These are phyloP conservation scores for Phaeosphaeriaceae sp. DNA, from an alignment of 2,329 filamentous ascomycete species.

Conservation along the genomic window DNA sequence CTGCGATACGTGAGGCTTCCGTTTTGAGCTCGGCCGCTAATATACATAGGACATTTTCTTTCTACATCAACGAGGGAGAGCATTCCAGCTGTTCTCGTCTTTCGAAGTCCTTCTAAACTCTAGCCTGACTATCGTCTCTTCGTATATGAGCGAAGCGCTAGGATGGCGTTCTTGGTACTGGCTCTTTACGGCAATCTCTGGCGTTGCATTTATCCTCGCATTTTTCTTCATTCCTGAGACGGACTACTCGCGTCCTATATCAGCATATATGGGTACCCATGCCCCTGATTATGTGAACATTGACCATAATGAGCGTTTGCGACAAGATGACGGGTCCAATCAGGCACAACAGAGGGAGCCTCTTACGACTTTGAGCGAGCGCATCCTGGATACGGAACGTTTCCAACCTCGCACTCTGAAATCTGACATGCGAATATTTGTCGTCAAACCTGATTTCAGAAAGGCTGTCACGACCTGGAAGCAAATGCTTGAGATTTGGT, in stretches of 20 bases:
- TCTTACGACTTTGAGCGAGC: constrained; percentile 9
- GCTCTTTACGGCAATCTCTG: constrained; percentile 10
- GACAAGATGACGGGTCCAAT: neutral
- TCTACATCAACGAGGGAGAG: constrained; percentile 12
- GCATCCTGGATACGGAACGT: constrained; percentile 3
- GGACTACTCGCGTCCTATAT: constrained; percentile 7
- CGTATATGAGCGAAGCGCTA: constrained; percentile 9
- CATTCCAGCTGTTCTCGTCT: constrained; percentile 11
- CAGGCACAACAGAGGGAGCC: neutral
- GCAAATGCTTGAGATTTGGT: constrained; percentile 13
- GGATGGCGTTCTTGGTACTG: constrained; percentile 9
- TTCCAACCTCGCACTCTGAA: constrained; percentile 3
- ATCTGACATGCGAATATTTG: constrained; percentile 9
- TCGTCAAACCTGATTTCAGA: constrained; percentile 7
- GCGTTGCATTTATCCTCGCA: constrained; percentile 11
- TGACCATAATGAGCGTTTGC: neutral
- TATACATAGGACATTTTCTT: constrained; percentile 11
- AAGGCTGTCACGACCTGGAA: constrained; percentile 10
- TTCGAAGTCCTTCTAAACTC: constrained; percentile 11
- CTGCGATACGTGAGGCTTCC: neutral
- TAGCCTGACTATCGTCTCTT: constrained; percentile 9
- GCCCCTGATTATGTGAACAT: constrained; percentile 6
- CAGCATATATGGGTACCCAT: constrained; percentile 9
- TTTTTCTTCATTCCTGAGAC: constrained; percentile 14
- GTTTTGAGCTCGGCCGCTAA: no score